Base-by-base conservation (phyloP, 257 asterid genomes). In the Solanum etuberosum region DNA sequence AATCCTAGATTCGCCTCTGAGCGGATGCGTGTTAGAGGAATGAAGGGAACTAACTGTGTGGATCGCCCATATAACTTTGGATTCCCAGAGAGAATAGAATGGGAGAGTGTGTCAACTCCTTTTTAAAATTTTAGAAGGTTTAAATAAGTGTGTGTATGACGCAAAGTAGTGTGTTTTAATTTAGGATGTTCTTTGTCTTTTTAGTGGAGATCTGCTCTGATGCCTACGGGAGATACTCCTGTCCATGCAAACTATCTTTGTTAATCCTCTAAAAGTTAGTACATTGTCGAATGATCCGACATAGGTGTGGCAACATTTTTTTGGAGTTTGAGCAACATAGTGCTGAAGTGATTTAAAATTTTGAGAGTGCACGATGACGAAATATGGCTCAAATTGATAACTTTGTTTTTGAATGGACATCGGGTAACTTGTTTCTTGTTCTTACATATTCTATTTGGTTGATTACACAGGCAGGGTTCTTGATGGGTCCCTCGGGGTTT, bases 401-500 rank as follows among this genome's bases (percentile, higher is more conserved):
- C 29, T 80, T 29, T 31, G 42, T 81, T 48, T 81, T 48, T 48
- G 29, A 29, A 29, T 48, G 42, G 29, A 48, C 11, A 81, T 31
- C 2, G 67, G 27, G 29, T 29, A 35, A 6, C 42, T 29, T 81
- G 20, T 81, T 46, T 48, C 68, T 67, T 67, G 63, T 85, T 29
- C 65, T 67, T 38, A 85, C 32, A 6, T 70, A 34, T 70, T 85
- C n/a, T 48, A 34, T 46, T 46, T 74, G 87, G 57, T 88, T 83
- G 59, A 83, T 76, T 82, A 72, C 85, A 86, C 96, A 97, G 99
- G 99, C 99, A 16, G 99, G 99, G 43, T 94, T 96, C 76, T 93
- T 97, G 88, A 91, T 97, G 87, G 98, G 99, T 23, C 99, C 98
- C 6, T 96, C 99, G 11, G 93, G 98, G 38, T 88, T 97, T 77